Evolutionary conservation across 2,329 filamentous ascomycete species (phyloP).

Genomic region (Penicillium crustosum): DNA sequence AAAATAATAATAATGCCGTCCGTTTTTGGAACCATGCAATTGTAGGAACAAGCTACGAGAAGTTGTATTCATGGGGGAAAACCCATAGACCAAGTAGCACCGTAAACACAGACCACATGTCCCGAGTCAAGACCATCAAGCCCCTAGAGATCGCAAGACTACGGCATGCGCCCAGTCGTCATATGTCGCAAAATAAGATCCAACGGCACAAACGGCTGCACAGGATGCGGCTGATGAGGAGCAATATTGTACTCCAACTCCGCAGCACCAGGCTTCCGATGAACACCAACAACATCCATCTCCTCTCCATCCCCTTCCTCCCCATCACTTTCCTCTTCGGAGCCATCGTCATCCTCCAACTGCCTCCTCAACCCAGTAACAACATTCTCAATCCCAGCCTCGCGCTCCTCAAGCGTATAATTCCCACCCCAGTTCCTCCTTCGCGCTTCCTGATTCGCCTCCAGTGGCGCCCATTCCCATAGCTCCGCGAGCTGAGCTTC

Average conservation of each 20-base stretch:
- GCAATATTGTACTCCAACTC: slow-evolving; percentile 39
- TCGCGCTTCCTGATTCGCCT: slow-evolving; percentile 48
- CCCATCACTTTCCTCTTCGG: slow-evolving; percentile 50
- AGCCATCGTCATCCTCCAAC: slow-evolving; percentile 56
- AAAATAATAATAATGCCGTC: slow-evolving; percentile 17
- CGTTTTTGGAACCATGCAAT: slow-evolving; percentile 9
- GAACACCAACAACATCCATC: slow-evolving; percentile 43
- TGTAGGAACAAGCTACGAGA: background rate
- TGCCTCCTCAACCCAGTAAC: slow-evolving; percentile 66
- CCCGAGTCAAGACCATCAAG: background rate
- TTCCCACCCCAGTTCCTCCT: slow-evolving; percentile 59
- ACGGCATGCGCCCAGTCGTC: slow-evolving; percentile 45
- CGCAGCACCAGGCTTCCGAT: slow-evolving; percentile 32
- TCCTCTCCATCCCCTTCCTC: slow-evolving; percentile 54
- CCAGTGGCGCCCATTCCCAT: slow-evolving; percentile 59
- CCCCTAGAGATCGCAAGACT: background rate
- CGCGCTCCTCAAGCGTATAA: slow-evolving; percentile 71
- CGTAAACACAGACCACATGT: background rate
- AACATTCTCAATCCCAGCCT: slow-evolving; percentile 65
- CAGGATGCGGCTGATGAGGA: slow-evolving; percentile 25
- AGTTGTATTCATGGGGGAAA: background rate
- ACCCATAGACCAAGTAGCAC: background rate
- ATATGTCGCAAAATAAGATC: slow-evolving; percentile 53
- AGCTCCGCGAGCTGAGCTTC: slow-evolving; percentile 57
- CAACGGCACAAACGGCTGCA: slow-evolving; percentile 40